Conservation (phyloP, 2,329 filamentous ascomycete genomes). For the Neonectria punicea region DNA sequence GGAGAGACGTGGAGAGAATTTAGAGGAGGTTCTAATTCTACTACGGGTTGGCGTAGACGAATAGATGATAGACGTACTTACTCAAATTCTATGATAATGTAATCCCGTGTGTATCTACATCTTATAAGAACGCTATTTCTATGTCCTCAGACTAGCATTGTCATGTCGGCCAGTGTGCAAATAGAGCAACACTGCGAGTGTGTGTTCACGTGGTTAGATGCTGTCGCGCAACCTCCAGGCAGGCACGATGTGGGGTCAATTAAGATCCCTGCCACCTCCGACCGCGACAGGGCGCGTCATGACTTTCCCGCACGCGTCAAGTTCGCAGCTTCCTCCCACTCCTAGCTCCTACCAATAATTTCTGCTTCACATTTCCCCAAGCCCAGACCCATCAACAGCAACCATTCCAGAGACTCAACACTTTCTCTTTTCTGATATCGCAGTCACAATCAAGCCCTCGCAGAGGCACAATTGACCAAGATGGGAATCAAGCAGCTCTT, state of each 20-base stretch:
- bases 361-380: neutral
- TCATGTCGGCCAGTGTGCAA: too few relatives aligned
- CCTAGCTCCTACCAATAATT: conserved; percentile 10
- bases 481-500: conserved; percentile 81
- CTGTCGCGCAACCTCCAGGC: neutral
- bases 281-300: conserved; percentile 46
- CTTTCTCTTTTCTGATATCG: neutral
- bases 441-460: neutral
- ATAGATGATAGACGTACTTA: neutral
- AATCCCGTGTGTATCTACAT: too few relatives aligned
- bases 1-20: neutral
- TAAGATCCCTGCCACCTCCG: conserved; percentile 43
- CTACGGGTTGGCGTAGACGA: neutral
- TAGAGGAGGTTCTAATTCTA: neutral
- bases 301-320: conserved; percentile 37
- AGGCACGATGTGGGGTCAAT: conserved; percentile 43
- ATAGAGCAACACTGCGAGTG: neutral
- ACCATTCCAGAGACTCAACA: neutral
- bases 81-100: too few relatives aligned
- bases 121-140: too few relatives aligned
- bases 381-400: neutral
- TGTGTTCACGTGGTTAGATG: too few relatives aligned
- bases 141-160: too few relatives aligned
- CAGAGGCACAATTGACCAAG: conserved; percentile 38
- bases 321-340: conserved; percentile 29